Percentiles rank a stretch among this genome's conserved stretches.
phyloP scores from a whole-genome alignment of 1,139 yeast species.

The Saccharomyces hybrid region DNA sequence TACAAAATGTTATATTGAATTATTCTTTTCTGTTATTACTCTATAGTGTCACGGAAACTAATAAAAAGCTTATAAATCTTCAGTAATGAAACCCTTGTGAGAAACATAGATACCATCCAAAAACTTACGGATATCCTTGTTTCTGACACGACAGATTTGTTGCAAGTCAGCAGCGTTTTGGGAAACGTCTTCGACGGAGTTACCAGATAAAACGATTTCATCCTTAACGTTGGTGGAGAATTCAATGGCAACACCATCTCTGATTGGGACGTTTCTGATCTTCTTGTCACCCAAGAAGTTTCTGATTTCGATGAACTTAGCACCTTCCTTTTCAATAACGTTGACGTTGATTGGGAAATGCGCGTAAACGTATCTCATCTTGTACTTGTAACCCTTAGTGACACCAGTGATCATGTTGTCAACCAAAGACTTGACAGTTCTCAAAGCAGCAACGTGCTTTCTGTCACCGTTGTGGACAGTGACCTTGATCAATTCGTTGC shows the following conservation, averaged over 20 bases:
- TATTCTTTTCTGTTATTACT: background rate
- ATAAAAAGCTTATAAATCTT: slow-evolving; percentile 29
- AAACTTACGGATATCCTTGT: slow-evolving; percentile 99
- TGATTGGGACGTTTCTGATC: slow-evolving; percentile 77
- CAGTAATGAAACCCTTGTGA: slow-evolving; percentile 78
- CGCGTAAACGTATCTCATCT: slow-evolving; percentile 99
- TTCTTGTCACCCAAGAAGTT: slow-evolving; percentile 98
- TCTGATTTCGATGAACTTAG: slow-evolving; percentile 86
- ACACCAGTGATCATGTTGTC: slow-evolving; percentile 96
- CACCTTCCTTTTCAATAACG: slow-evolving; percentile 68
- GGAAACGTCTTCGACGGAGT: slow-evolving; percentile 96
- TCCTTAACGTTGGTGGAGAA: slow-evolving; percentile 83
- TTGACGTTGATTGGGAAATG: slow-evolving; percentile 99
- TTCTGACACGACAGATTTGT: slow-evolving; percentile 97
- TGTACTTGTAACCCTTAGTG: slow-evolving; percentile 98
- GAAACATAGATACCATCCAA: slow-evolving; percentile 99
- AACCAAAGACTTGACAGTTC: slow-evolving; percentile 95
- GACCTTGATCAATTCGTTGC: slow-evolving; percentile 69
- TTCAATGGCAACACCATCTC: slow-evolving; percentile 84
- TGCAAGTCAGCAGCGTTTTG: slow-evolving; percentile 98
- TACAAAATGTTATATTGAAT: background rate
- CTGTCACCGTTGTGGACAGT: slow-evolving; percentile 98
- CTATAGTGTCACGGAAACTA: background rate
- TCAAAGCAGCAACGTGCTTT: slow-evolving; percentile 99
- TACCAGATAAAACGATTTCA: slow-evolving; percentile 86